phyloP scores from a whole-genome alignment of 2,329 filamentous ascomycete genomes.

The Colletotrichum musae region DNA sequence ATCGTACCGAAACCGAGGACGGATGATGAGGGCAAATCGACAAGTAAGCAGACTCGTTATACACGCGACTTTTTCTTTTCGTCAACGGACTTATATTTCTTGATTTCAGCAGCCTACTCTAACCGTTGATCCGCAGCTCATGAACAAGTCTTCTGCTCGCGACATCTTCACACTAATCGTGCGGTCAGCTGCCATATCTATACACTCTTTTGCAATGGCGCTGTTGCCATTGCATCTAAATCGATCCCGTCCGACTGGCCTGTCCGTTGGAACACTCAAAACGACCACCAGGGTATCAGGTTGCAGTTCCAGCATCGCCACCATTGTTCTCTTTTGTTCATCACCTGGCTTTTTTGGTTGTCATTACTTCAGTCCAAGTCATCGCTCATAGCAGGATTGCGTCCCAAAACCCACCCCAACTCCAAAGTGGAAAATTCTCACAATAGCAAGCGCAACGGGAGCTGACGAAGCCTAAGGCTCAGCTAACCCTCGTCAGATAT shows the following conservation, averaged over 20 bases:
- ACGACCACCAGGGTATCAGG: conserved; percentile 27
- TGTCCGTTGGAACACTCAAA: conserved; percentile 1
- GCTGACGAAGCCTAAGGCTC: neutral
- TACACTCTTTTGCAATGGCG: conserved; percentile 4
- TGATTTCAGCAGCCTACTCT: neutral
- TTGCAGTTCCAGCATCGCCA: conserved; percentile 13
- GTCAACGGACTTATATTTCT: neutral
- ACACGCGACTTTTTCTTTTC: neutral
- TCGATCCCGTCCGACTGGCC: conserved; percentile 1
- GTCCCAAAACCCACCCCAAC: conserved; percentile 17
- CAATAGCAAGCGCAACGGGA: conserved; percentile 8
- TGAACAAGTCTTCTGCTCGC: neutral
- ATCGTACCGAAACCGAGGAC: too few relatives aligned
- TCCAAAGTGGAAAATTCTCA: conserved; percentile 8
- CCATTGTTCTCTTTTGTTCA: conserved; percentile 9
- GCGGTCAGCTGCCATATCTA: conserved; percentile 13
- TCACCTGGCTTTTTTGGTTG: conserved; percentile 5
- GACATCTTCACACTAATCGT: neutral
- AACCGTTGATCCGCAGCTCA: neutral
- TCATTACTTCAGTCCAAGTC: conserved; percentile 28
- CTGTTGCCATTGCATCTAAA: conserved; percentile 4
- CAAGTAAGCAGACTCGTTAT: too few relatives aligned
- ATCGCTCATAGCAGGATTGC: conserved; percentile 15
- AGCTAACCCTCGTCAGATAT: neutral
- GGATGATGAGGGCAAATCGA: too few relatives aligned